Base-by-base conservation (phyloP, 2,329 filamentous ascomycete species). In the Hypoxylon sp. region DNA sequence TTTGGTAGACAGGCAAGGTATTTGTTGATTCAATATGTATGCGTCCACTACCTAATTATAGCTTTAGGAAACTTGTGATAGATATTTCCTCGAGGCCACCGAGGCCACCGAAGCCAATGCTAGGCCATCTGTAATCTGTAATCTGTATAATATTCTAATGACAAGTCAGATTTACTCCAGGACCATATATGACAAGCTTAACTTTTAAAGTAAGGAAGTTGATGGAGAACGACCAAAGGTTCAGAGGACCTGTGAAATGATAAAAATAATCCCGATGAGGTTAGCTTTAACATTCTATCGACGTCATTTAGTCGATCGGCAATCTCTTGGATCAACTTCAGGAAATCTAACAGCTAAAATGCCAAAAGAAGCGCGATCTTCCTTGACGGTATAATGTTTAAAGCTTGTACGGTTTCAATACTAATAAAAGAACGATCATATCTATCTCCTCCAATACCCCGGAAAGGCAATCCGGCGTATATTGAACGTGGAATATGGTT, bases 401-500 rank as follows among this genome's bases (percentile, higher is more conserved):
- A 43, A 9, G 6, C 7, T n/a, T 9, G n/a, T 43, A 4, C 9
- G 14, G 21, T 43, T 11, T 43, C 17, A 43, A 21, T 17, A 11
- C 38, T 21, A 21, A 5, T 43, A 30, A 2, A 30, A 19, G 17
- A 21, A 10, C 9, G 21, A 21, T 43, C 3, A n/a, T 49, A n/a
- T 49, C 25, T 23, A 6, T 36, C n/a, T 36, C 13, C n/a, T 23
- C 17, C 17, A 36, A 25, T 14, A 19, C 43, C 13, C 28, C 28
- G 23, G 2, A 58, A 19, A 13, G 28, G 5, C 28, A 3, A 41
- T 21, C 3, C 4, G 23, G 17, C 14, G 11, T 25, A 10, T 21
- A 36, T 11, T 46, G 9, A 32, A 5, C 30, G 10, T 53, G 30
- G 50, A 73, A 56, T 45, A 75, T 75, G 74, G 74, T 68, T 9